Evolutionary conservation across 768 basidiomycete genomes (phyloP).

Genomic region (Mycena sanguinolenta): DNA sequence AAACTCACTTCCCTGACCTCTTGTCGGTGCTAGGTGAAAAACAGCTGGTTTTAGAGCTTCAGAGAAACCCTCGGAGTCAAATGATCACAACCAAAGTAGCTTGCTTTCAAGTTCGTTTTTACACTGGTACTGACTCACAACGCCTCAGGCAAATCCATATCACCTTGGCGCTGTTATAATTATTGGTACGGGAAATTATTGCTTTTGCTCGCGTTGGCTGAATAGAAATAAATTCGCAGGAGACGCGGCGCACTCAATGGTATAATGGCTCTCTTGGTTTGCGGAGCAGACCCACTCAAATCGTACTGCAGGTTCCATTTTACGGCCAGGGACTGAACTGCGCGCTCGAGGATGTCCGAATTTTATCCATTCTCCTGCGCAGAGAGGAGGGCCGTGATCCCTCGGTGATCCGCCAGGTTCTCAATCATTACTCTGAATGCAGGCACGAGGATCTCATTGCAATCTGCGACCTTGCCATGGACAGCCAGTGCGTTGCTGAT

Average conservation of each 20-base stretch:
- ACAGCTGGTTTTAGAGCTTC: conserved; percentile 68
- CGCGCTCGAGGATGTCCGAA: conserved; percentile 83
- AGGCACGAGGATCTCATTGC: conserved; percentile 78
- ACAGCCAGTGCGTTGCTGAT: conserved; percentile 84
- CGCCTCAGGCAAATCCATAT: conserved; percentile 37
- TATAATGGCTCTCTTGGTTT: conserved; percentile 88
- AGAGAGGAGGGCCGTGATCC: conserved; percentile 63
- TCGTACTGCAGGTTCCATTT: too few species aligned
- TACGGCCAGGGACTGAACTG: conserved; percentile 86
- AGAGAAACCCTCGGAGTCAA: conserved; percentile 74
- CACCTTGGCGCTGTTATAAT: conserved; percentile 3
- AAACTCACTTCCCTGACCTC: conserved; percentile 73
- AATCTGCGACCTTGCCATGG: conserved; percentile 78
- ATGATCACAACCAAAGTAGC: conserved; percentile 77
- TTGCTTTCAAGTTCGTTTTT: conserved; percentile 44
- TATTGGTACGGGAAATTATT: not conserved
- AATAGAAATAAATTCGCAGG: conserved; percentile 63
- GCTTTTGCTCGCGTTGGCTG: conserved; percentile 73
- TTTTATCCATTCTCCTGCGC: conserved; percentile 71
- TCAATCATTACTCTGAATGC: conserved; percentile 70
- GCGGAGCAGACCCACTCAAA: too few species aligned
- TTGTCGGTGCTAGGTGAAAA: conserved; percentile 73
- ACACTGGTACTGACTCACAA: conserved; percentile 29
- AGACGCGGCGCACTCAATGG: conserved; percentile 86
- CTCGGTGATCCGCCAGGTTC: conserved; percentile 50